phyloP scores from a whole-genome alignment of 2,329 filamentous ascomycete species.

The Gaeumannomyces sp. region DNA sequence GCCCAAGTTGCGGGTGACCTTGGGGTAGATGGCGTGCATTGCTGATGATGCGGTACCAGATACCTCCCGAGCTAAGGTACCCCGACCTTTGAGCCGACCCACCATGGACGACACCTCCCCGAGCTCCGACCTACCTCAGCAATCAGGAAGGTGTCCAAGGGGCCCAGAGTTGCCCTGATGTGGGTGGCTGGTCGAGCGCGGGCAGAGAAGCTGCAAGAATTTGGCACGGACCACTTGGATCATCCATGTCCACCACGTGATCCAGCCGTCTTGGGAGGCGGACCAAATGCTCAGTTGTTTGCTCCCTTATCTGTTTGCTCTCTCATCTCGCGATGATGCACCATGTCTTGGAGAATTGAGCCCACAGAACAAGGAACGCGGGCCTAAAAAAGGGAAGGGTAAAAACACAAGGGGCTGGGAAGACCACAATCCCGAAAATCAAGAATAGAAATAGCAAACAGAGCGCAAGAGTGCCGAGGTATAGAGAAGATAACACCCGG shows the following conservation, averaged over 20 bases:
- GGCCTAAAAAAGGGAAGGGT: background rate
- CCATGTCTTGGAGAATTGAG: background rate
- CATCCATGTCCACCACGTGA: background rate
- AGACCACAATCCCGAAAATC: background rate
- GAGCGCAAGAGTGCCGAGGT: background rate
- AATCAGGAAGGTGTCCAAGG: background rate
- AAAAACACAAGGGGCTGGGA: background rate
- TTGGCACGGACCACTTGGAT: background rate
- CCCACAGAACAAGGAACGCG: background rate
- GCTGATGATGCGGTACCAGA: constrained; percentile 6
- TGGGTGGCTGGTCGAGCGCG: background rate
- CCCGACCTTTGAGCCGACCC: background rate
- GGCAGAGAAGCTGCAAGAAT: background rate
- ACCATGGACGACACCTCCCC: no score
- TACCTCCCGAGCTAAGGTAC: constrained; percentile 1
- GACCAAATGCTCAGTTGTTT: background rate
- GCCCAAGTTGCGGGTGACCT: constrained; percentile 8
- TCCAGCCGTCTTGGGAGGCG: background rate
- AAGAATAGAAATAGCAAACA: background rate
- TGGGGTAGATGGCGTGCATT: background rate
- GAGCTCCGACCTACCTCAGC: background rate
- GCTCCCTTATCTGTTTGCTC: background rate
- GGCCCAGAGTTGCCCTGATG: background rate
- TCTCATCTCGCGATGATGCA: background rate
- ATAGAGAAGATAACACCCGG: background rate